Conservation (phyloP, 768 basidiomycete species). For the Mycena maculata region DNA sequence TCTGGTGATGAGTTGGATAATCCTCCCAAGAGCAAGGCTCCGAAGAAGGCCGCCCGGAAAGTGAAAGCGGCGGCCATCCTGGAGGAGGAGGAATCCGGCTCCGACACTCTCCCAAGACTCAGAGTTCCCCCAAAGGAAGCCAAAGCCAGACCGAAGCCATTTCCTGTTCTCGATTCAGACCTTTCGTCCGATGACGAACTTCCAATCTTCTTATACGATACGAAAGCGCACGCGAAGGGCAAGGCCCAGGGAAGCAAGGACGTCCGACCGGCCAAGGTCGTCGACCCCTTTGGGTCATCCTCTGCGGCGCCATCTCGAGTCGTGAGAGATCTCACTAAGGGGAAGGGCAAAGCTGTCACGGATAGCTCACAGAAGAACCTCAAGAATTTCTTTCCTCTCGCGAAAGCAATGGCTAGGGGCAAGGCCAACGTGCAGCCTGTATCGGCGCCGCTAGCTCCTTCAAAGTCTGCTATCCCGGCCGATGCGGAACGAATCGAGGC, state of each 20-base stretch:
- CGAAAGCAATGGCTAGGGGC: conserved; percentile 19
- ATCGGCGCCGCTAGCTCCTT: conserved; percentile 16
- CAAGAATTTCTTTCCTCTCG: conserved; percentile 34
- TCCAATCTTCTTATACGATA: conserved; percentile 2
- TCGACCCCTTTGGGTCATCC: neutral
- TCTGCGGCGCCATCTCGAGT: conserved; percentile 1
- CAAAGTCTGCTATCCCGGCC: neutral
- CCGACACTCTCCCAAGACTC: neutral
- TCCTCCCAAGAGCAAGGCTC: conserved; percentile 9
- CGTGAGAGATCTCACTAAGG: conserved; percentile 37
- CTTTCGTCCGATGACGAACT: conserved; percentile 26
- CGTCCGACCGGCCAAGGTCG: neutral
- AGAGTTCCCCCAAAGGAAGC: neutral
- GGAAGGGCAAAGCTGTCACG: conserved; percentile 24
- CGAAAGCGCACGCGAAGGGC: neutral
- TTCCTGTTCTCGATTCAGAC: conserved; percentile 3
- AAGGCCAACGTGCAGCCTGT: neutral
- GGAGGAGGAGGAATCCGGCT: conserved; percentile 14
- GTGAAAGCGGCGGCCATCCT: neutral
- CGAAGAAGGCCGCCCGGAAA: conserved; percentile 13
- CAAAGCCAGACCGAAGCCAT: neutral
- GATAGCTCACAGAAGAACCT: conserved; percentile 15
- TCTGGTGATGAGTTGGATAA: neutral
- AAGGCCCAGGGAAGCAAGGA: neutral
- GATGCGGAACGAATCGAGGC: neutral